Conservation (phyloP, 306 rosid genomes). For the Inga laurina region DNA sequence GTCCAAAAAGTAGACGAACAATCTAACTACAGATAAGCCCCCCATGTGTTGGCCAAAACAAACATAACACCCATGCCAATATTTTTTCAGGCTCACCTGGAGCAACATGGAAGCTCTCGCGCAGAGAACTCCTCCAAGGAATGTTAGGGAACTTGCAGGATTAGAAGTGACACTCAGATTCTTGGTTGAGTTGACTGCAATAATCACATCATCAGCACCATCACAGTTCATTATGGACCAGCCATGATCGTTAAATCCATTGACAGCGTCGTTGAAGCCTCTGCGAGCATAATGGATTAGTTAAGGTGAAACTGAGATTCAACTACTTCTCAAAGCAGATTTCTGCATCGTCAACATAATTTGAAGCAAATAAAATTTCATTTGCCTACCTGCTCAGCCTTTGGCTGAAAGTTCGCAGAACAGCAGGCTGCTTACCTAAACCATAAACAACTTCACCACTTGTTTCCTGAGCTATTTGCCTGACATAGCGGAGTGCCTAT, state of each 20-base stretch:
- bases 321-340: background rate
- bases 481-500: constrained; percentile 81
- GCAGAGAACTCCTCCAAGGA: constrained; percentile 89
- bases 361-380: background rate
- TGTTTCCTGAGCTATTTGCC: constrained; percentile 96
- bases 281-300: constrained; percentile 42
- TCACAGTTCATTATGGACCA: constrained; percentile 86
- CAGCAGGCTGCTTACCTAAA: constrained; percentile 96
- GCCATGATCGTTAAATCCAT: constrained; percentile 96
- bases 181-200: constrained; percentile 78
- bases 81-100: constrained; percentile 61
- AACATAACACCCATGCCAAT: background rate
- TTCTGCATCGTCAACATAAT: background rate
- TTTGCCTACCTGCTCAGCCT: constrained; percentile 75
- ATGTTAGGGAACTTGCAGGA: constrained; percentile 71
- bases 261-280: constrained; percentile 95
- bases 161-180: constrained; percentile 63
- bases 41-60: background rate
- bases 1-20: background rate
- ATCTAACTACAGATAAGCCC: background rate
- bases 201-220: constrained; percentile 86
- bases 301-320: background rate
- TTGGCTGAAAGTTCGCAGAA: constrained; percentile 92
- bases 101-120: constrained; percentile 99
- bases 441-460: constrained; percentile 97